Evolutionary conservation across 495 filamentous ascomycete species (phyloP), one percentile per base, ranked within the genome.

Genomic region (Hypomontagnella submonticulosa): DNA sequence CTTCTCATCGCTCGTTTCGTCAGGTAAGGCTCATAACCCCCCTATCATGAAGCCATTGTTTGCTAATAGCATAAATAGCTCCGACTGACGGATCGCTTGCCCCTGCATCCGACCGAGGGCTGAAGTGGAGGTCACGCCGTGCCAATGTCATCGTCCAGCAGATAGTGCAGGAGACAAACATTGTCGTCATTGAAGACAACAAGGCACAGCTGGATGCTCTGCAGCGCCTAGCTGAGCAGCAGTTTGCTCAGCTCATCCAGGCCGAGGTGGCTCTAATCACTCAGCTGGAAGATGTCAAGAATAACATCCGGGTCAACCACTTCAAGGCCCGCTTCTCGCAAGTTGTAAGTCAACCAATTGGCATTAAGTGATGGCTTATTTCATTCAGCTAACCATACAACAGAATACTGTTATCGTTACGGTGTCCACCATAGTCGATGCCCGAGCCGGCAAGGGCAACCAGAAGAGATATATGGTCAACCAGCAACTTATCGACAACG

Each of bases 221-320:
- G 11, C 67, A 68, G 9, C 50, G 43, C 11, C 36, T 76, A 23
- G 73, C 76, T 7, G 76, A 78, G 61, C 69, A 70, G 34, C 46
- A 78, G 37, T 70, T 78, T 44, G 69, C 73, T 18, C 63, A 66
- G 37, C 70, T 73, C n/a, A 52, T 78, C 7, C 69, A 76, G 52
- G 70, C 74, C 0, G 61, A 78, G 43, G 36, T 78, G n/a, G 69
- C 71, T 11, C 60, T 76, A 9, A 63, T 71, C 32, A 65, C 67
- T 10, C 69, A 76, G 27, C 63, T 76, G 4, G 56, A 78, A 48
- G 69, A 66, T 15, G 71, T 78, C 64, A 76, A 75, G 70, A 70
- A 76, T 49, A 78, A 78, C 59, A 75, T 78, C 60, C 73, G 74
- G 6, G 37, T 76, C 44, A 78, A 78, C 66, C 66, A 66, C 46